phyloP scores from a whole-genome alignment of 305 asterid species.

The Fraxinus velutina region DNA sequence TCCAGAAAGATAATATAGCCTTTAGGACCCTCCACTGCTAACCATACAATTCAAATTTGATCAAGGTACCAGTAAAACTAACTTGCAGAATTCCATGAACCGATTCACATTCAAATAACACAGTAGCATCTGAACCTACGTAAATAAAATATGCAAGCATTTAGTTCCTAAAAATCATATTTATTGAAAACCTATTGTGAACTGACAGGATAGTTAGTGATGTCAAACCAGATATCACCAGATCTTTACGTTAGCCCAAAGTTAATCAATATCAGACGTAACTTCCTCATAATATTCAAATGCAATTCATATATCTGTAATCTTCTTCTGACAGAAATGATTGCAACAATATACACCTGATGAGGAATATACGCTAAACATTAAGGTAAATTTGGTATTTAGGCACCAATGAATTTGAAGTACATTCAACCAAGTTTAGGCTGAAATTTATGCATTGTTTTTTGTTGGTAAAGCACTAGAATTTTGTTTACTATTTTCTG shows the following conservation, averaged over 20 bases:
- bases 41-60: neutral
- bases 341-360: neutral
- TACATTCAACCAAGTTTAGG: neutral
- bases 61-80: slow-evolving; percentile 4
- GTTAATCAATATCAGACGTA: neutral
- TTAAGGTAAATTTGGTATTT: neutral
- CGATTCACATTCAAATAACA: neutral
- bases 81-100: neutral
- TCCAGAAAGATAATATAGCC: neutral
- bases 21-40: neutral
- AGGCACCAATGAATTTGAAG: neutral
- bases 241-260: neutral
- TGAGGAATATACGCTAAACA: neutral
- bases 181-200: neutral
- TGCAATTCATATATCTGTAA: slow-evolving; percentile 14
- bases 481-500: neutral
- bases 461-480: neutral
- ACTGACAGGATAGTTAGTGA: slow-evolving; percentile 3
- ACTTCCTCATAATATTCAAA: slow-evolving; percentile 15
- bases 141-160: slow-evolving; percentile 10
- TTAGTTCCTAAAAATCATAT: neutral
- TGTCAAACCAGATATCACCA: neutral
- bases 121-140: slow-evolving; percentile 6
- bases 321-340: slow-evolving; percentile 6
- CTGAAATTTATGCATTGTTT: neutral